Percentiles rank a stretch among this genome's conserved stretches.
phyloP scores from a whole-genome alignment of 202 grass and related monocot genomes.

The Schoenoplectus tabernaemontani region DNA sequence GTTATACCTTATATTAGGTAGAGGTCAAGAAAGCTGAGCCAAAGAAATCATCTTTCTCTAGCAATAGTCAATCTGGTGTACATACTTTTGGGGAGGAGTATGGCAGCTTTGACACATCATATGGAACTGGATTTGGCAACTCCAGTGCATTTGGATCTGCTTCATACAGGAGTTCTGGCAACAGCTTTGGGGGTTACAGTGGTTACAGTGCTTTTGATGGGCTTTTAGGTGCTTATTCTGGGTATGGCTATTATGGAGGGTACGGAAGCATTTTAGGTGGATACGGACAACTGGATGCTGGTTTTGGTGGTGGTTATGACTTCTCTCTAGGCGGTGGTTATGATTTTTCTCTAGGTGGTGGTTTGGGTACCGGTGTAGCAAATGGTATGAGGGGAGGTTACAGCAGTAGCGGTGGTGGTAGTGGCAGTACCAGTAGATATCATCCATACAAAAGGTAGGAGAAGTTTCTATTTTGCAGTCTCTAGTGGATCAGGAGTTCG shows the following conservation, averaged over 20 bases:
- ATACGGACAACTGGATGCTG: slow-evolving; percentile 30
- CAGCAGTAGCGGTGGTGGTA: slow-evolving; percentile 29
- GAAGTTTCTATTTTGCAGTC: not conserved
- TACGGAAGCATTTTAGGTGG: slow-evolving; percentile 32
- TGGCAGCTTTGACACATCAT: slow-evolving; percentile 37
- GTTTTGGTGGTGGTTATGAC: slow-evolving; percentile 31
- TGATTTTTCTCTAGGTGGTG: slow-evolving; percentile 48
- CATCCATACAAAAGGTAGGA: slow-evolving; percentile 64
- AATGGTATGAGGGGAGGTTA: slow-evolving; percentile 52
- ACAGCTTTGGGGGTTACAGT: slow-evolving; percentile 44
- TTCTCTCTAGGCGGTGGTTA: slow-evolving; percentile 34
- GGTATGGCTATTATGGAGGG: slow-evolving; percentile 22
- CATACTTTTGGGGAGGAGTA: slow-evolving; percentile 51
- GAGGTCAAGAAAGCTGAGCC: slow-evolving; percentile 99
- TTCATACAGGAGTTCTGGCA: slow-evolving; percentile 41
- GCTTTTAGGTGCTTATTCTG: slow-evolving; percentile 22
- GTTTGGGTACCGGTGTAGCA: slow-evolving; percentile 36
- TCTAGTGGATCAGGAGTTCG: not conserved
- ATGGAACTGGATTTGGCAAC: slow-evolving; percentile 58
- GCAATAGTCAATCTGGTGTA: slow-evolving; percentile 64
- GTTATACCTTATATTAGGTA: slow-evolving; percentile 67
- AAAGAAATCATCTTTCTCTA: slow-evolving; percentile 78
- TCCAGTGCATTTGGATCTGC: slow-evolving; percentile 36
- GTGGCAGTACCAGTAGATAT: slow-evolving; percentile 47
- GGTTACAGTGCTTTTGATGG: slow-evolving; percentile 31